These are phyloP conservation scores for Tricladium varicosporioides DNA, from an alignment of 2,329 filamentous ascomycete genomes.

Conservation along the genomic window DNA sequence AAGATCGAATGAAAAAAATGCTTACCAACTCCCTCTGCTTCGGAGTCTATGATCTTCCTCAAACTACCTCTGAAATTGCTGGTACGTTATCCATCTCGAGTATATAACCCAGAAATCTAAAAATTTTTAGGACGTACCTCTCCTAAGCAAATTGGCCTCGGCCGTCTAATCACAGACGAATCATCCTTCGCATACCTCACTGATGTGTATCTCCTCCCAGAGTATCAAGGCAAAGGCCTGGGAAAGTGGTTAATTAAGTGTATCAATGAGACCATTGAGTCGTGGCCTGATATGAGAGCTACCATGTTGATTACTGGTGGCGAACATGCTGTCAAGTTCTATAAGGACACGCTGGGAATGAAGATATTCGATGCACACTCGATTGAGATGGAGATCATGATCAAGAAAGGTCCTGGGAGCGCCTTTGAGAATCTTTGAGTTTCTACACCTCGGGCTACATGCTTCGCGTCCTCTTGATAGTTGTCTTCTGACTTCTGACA, in stretches of 20 bases:
- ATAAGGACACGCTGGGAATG: conserved; percentile 26
- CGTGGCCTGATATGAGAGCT: conserved; percentile 59
- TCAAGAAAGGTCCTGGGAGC: too few relatives aligned
- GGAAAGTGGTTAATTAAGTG: conserved; percentile 63
- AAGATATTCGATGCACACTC: neutral
- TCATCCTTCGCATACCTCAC: conserved; percentile 67
- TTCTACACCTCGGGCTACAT: too few relatives aligned
- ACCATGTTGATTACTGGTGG: conserved; percentile 52
- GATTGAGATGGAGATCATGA: too few relatives aligned
- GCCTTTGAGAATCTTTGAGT: too few relatives aligned
- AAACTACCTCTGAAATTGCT: conserved; percentile 26
- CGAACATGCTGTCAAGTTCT: conserved; percentile 22
- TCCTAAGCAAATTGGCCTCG: conserved; percentile 48
- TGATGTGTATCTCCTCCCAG: conserved; percentile 62
- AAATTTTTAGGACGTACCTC: too few relatives aligned
- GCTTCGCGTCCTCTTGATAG: too few relatives aligned
- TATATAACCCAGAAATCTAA: neutral
- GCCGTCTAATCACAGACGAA: conserved; percentile 64
- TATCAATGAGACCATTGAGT: conserved; percentile 53
- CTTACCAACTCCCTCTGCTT: conserved; percentile 58
- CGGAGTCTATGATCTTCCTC: conserved; percentile 47
- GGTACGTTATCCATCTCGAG: neutral
- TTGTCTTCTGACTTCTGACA: too few relatives aligned
- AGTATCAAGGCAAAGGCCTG: conserved; percentile 58
- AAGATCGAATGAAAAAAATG: conserved; percentile 46